Base-by-base conservation (phyloP, 352 stramenopile species). In the Pseudoperonospora humuli region DNA sequence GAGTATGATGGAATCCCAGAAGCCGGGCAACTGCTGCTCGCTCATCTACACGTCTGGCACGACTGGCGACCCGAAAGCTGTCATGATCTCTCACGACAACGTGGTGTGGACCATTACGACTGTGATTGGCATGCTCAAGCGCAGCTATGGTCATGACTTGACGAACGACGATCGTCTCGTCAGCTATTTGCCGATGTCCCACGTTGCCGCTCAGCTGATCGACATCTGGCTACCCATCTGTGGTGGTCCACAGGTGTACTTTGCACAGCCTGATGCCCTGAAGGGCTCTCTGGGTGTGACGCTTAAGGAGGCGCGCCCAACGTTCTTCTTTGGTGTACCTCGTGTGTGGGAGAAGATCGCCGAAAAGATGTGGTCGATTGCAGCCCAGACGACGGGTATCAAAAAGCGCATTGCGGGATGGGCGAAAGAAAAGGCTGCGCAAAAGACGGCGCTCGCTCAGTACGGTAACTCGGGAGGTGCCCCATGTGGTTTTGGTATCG, bases 51-150 rank as follows among this genome's bases (percentile, higher is more conserved):
- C 92, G 41, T 96, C 84, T 20, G 93, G 93, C 50, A 98, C 92
- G 48, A 98, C 93, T 13, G 86, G 93, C 21, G 62, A 85, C 50
- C 93, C 93, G n/a, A 98, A 98, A 70, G 92, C 86, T 18, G 93
- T 97, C 19, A 97, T 97, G 92, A 90, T 98, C 47, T 96, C 82
- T 35, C 86, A 98, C 70, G 90, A 97, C 66, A 97, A 97, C 61
- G 66, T 97, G 9, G 77, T 77, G 5, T 95, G 79, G 81, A 95
- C 79, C 15, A 79, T 87, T 37, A 42, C 59, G 27, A 75, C 63
- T 35, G 73, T 93, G 44, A 43, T 83, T 2, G 51, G 39, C 23
- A 78, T 83, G 65, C 61, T 90, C 31, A 68, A 84, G 46, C 60
- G 55, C 28, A 71, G 78, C 46, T 77, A 78, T 39, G 64, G 65